phyloP scores from a whole-genome alignment of 148 eudicot genomes.

The Camellia granthamiana region DNA sequence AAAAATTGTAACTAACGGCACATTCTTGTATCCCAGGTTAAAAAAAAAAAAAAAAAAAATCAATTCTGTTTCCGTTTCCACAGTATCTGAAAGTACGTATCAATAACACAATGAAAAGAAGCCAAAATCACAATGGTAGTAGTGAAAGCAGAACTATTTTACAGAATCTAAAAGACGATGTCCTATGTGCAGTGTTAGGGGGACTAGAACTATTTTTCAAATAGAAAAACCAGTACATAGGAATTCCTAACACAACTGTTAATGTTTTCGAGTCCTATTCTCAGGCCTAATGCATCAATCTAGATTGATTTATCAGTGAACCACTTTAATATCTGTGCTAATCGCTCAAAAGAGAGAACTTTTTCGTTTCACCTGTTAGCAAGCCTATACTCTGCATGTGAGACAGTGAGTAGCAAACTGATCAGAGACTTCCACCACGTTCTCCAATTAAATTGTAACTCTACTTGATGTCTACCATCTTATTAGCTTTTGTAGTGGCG shows the following conservation, averaged over 20 bases:
- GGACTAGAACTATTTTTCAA: background rate
- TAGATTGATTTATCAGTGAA: background rate
- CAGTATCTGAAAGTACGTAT: background rate
- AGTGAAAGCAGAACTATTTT: background rate
- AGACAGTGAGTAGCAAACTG: background rate
- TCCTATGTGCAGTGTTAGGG: background rate
- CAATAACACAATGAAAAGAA: background rate
- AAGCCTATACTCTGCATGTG: background rate
- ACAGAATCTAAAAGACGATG: background rate
- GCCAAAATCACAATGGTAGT: background rate
- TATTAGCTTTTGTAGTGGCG: constrained; percentile 8
- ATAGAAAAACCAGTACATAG: background rate
- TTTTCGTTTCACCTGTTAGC: background rate
- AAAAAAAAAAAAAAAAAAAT: background rate
- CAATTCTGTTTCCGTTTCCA: background rate
- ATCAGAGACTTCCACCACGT: background rate
- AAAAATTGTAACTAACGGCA: background rate
- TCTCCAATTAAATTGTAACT: constrained; percentile 2
- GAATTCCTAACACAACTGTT: background rate
- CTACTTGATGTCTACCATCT: background rate
- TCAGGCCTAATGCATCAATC: background rate
- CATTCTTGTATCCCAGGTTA: background rate
- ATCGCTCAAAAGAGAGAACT: background rate
- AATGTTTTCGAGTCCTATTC: background rate
- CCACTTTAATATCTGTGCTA: background rate